Conservation (phyloP, 495 filamentous ascomycete species). For the Staphylotrichum tortipilum region DNA sequence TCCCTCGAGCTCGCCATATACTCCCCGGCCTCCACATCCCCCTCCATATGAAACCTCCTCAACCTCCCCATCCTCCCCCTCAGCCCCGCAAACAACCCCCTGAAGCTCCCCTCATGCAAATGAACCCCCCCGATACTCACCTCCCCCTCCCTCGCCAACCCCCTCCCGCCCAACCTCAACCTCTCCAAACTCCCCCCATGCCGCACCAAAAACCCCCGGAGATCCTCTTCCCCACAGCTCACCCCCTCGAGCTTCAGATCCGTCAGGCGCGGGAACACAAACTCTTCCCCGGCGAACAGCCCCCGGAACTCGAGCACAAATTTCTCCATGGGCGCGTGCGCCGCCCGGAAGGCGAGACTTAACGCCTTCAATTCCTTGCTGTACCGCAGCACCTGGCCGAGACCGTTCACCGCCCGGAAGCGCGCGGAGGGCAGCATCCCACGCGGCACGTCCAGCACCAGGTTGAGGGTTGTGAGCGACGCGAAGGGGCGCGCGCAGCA, state of each 20-base stretch:
- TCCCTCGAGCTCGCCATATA: slow-evolving; percentile 30
- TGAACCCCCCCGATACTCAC: slow-evolving; percentile 36
- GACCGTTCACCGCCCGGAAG: slow-evolving; percentile 34
- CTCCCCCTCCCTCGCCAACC: slow-evolving; percentile 33
- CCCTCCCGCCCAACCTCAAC: slow-evolving; percentile 38
- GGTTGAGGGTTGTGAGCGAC: slow-evolving; percentile 29
- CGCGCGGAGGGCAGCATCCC: slow-evolving; percentile 26
- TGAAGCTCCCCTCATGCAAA: slow-evolving; percentile 36
- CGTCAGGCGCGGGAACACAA: slow-evolving; percentile 31
- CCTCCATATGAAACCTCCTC: slow-evolving; percentile 36
- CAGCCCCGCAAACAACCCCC: slow-evolving; percentile 32
- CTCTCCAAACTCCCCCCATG: slow-evolving; percentile 34
- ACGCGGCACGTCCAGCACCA: slow-evolving; percentile 32
- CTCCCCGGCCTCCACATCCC: slow-evolving; percentile 37
- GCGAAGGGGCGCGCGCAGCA: slow-evolving; percentile 36
- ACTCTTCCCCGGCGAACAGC: slow-evolving; percentile 24
- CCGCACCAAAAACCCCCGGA: slow-evolving; percentile 33
- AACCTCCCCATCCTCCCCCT: slow-evolving; percentile 28
- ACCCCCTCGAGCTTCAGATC: slow-evolving; percentile 38
- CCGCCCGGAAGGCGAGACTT: slow-evolving; percentile 38
- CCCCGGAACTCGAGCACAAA: slow-evolving; percentile 34
- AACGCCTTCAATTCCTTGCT: no score
- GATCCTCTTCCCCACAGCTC: slow-evolving; percentile 36
- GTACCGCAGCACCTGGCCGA: slow-evolving; percentile 37
- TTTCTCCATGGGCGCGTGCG: slow-evolving; percentile 32